phyloP scores from a whole-genome alignment of 306 rosid genomes.

The Quercus cerris region DNA sequence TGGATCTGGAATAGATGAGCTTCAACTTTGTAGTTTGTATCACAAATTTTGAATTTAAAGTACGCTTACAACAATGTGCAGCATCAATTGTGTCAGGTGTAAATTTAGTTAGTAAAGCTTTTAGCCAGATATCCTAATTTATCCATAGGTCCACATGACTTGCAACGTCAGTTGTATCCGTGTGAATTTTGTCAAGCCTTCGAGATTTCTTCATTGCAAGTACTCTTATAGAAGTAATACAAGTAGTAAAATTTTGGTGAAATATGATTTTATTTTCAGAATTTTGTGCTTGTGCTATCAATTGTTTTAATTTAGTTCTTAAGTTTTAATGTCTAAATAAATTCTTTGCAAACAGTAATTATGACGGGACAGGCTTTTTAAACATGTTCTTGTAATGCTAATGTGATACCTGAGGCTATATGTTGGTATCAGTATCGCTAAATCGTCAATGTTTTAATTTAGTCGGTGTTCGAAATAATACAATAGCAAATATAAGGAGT shows the following conservation, averaged over 20 bases:
- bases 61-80: neutral
- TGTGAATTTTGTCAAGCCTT: neutral
- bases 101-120: neutral
- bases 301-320: no score
- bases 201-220: neutral
- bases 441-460: no score
- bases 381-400: no score
- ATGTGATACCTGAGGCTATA: no score
- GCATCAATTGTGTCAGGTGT: neutral
- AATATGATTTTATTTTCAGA: no score
- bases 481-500: no score
- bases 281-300: no score
- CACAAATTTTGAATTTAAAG: neutral
- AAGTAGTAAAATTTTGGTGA: neutral
- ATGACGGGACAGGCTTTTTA: no score
- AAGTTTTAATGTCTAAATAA: no score
- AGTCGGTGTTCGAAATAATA: no score
- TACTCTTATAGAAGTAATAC: neutral
- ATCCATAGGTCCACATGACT: neutral
- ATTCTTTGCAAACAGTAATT: no score
- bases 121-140: neutral
- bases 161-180: neutral
- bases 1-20: neutral
- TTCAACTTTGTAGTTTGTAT: neutral
- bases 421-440: no score